Evolutionary conservation across 1,284 basidiomycete genomes (phyloP), one percentile per base, ranked within the genome.

Genomic region (Melampsora americana): DNA sequence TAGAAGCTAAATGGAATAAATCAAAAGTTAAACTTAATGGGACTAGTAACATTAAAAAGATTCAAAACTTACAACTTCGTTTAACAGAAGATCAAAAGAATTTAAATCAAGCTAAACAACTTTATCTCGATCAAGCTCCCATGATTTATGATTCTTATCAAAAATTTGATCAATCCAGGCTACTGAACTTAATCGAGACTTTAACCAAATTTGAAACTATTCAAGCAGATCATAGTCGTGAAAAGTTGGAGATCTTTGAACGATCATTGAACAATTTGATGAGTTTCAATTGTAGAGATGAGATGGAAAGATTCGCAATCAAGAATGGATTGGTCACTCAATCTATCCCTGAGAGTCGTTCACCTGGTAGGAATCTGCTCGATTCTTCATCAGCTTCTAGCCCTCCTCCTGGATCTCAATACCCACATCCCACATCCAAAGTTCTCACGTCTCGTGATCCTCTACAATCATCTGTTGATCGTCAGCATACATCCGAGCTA

Each of bases 231-330:
- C 59, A 68, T 44, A 18, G 23, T 46, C 32, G 59, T 20, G 44
- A 75, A 50, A n/a, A 46, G 14, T 61, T 75, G 32, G 48, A 67
- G 53, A 68, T 75, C 53, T 28, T 35, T 12, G 32, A 61, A 48
- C 30, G 42, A 28, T 44, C 56, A 1, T 26, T 64, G 11, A 68
- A 30, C 5, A 26, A 23, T 9, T 20, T 75, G 9, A 23, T 75
- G 18, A 28, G 23, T 20, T 68, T 75, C 18, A 50, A 74, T 14
- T 46, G 46, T 56, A 42, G 28, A 1, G 35, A 66, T 9, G 61
- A 74, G 44, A 53, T 74, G 7, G 32, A 74, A 26, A 44, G 64
- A 6, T 74, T 74, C 28, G 71, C 53, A 1, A 42, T 66, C 60
- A 28, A 44, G 26, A 64, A 65, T 30, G 44, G 70, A 56, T 35